Evolutionary conservation across 2,329 filamentous ascomycete genomes (phyloP).

Genomic region (Colletotrichum camelliae): DNA sequence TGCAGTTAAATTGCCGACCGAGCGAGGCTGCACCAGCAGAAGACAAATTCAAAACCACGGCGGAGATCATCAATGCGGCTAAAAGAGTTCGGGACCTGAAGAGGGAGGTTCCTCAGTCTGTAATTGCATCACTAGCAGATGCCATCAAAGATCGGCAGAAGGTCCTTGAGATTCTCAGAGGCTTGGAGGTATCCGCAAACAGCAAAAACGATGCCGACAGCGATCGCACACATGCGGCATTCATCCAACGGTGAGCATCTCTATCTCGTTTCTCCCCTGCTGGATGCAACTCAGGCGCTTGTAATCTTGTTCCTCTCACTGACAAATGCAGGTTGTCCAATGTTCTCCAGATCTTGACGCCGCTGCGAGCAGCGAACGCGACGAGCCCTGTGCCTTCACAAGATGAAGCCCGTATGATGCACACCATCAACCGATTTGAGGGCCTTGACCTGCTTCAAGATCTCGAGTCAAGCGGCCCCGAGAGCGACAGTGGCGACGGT

Average conservation of each 20-base stretch:
- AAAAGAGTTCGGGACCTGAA: not conserved
- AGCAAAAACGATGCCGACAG: not conserved
- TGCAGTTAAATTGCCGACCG: not conserved
- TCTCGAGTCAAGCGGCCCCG: not conserved
- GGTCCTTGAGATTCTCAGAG: not conserved
- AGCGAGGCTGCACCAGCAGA: not conserved
- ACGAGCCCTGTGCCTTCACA: not conserved
- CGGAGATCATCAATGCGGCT: not conserved
- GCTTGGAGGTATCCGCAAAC: not conserved
- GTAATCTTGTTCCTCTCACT: not conserved
- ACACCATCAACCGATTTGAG: not conserved
- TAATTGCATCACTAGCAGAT: not conserved
- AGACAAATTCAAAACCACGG: not conserved
- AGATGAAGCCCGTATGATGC: not conserved
- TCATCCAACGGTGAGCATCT: not conserved
- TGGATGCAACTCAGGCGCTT: not conserved
- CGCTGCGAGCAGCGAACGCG: not conserved
- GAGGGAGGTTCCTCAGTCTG: not conserved
- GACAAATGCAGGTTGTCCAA: not conserved
- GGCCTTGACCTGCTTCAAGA: not conserved
- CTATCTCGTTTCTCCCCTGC: not conserved
- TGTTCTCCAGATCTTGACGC: not conserved
- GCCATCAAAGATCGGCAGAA: not conserved
- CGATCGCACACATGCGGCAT: not conserved
- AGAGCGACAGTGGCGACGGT: not conserved